A percentile compares a stretch with the other conserved stretches of the same genome.
Evolutionary conservation across 2,329 filamentous ascomycete species (phyloP).

Genomic region (Scopulariopsis brevicaulis): DNA sequence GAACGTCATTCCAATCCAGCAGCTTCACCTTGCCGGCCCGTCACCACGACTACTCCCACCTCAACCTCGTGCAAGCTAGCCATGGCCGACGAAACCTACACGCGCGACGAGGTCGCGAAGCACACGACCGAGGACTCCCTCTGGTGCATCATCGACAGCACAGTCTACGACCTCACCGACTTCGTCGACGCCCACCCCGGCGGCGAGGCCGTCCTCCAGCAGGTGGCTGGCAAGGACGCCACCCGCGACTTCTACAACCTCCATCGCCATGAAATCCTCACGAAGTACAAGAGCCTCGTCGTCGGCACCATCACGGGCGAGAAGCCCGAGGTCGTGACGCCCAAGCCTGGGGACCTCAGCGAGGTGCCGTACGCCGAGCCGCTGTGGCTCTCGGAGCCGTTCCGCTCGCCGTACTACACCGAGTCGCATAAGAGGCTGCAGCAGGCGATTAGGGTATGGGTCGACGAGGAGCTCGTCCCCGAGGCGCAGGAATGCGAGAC

Average conservation of each 20-base stretch:
- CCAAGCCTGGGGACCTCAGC: slow-evolving; percentile 60
- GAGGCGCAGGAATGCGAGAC: slow-evolving; percentile 69
- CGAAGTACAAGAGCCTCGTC: slow-evolving; percentile 64
- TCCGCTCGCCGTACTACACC: slow-evolving; percentile 71
- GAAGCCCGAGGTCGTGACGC: slow-evolving; percentile 60
- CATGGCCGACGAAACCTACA: slow-evolving; percentile 34
- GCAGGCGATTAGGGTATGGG: slow-evolving; percentile 60
- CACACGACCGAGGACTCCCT: slow-evolving; percentile 66
- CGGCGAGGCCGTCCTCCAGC: slow-evolving; percentile 66
- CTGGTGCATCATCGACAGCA: slow-evolving; percentile 79
- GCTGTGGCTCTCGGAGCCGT: slow-evolving; percentile 66
- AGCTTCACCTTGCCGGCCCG: background rate
- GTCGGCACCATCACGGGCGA: slow-evolving; percentile 69
- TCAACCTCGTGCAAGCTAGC: background rate
- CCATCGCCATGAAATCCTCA: slow-evolving; percentile 79
- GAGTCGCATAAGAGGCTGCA: slow-evolving; percentile 61
- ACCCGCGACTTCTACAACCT: slow-evolving; percentile 85
- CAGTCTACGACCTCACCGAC: slow-evolving; percentile 77
- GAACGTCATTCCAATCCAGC: background rate
- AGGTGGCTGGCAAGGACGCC: slow-evolving; percentile 73
- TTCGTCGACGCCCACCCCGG: slow-evolving; percentile 80
- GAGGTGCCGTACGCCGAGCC: slow-evolving; percentile 77
- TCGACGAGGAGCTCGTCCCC: slow-evolving; percentile 57
- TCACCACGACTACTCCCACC: background rate
- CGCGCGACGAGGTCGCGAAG: slow-evolving; percentile 57